Base-by-base conservation (phyloP, 1,284 basidiomycete species). In the Cystobasidium sp. region DNA sequence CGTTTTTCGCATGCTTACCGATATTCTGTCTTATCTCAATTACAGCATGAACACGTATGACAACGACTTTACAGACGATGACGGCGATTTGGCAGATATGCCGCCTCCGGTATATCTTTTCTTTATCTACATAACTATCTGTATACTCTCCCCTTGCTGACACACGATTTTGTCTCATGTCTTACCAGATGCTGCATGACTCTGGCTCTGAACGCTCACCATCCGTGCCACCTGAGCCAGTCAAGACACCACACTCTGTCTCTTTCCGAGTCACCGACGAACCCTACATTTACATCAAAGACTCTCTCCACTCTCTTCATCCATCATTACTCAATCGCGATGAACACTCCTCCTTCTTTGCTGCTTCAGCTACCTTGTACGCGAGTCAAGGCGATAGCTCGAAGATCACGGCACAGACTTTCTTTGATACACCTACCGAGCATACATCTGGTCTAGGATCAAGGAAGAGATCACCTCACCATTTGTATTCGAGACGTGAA, bases 391-490 rank as follows among this genome's bases (percentile, higher is more conserved):
- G 46, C 18, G 51, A 66, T 41, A 66, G 64, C 22, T 66, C 47
- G 4, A 66, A 66, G 39, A 66, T 66, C 18, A 41, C 47, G 18
- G 64, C 64, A 14, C 64, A 66, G 18, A 53, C 47, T 1, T 66
- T 66, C 51, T 66, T 66, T 16, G 51, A 66, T 20, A 55, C 64
- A 14, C 51, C 64, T 1, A 51, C 37, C 3, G 64, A 66, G 6
- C 64, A 66, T 22, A 52, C 64, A 12, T 52, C 64, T 9, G 47
- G 64, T 8, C 24, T 66, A 18, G 49, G 64, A 6, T 37, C 64
- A n/a, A n/a, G 64, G 14, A 66, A 66, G 22, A 43, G 64, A 51
- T 66, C 64, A n/a, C 64, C 64, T 46, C 64, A 66, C 53, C 43
- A 52, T 8, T 66, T 52, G 14, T 14, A 39, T 12, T 20, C 37